Percentiles rank a stretch among this genome's conserved stretches.
These are phyloP conservation scores for Porcisia deanei DNA, from an alignment of 208 protist genomes.

Conservation along the genomic window DNA sequence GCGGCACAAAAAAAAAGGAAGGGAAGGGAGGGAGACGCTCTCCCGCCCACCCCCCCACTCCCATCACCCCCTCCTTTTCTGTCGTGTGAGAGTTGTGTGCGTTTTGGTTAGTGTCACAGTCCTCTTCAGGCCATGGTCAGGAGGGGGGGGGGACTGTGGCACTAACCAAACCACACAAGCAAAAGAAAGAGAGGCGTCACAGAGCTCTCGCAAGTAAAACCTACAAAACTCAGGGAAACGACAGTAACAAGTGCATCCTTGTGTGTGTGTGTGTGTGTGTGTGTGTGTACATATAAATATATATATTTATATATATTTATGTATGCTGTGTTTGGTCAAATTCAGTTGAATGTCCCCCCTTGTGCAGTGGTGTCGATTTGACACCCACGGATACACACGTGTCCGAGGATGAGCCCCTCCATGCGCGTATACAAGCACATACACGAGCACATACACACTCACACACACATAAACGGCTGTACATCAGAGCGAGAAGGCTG, in stretches of 20 bases:
- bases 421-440: constrained; percentile 2
- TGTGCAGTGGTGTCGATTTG: not conserved
- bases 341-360: not conserved
- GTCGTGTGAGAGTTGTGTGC: too few species aligned
- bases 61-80: too few species aligned
- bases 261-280: not conserved
- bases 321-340: too few species aligned
- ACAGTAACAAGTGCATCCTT: not conserved
- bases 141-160: too few species aligned
- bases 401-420: not conserved
- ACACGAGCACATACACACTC: constrained; percentile 6
- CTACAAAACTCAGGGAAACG: too few species aligned
- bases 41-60: not conserved
- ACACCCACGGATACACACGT: not conserved
- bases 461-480: constrained; percentile 25
- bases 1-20: not conserved
- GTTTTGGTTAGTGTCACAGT: too few species aligned
- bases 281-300: too few species aligned
- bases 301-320: too few species aligned
- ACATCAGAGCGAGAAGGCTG: not conserved
- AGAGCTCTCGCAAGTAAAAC: too few species aligned
- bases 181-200: too few species aligned
- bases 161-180: too few species aligned
- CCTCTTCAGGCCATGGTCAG: too few species aligned
- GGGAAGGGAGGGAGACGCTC: not conserved